Conservation (phyloP, 2,329 filamentous ascomycete genomes). For the Diaporthe velutina region DNA sequence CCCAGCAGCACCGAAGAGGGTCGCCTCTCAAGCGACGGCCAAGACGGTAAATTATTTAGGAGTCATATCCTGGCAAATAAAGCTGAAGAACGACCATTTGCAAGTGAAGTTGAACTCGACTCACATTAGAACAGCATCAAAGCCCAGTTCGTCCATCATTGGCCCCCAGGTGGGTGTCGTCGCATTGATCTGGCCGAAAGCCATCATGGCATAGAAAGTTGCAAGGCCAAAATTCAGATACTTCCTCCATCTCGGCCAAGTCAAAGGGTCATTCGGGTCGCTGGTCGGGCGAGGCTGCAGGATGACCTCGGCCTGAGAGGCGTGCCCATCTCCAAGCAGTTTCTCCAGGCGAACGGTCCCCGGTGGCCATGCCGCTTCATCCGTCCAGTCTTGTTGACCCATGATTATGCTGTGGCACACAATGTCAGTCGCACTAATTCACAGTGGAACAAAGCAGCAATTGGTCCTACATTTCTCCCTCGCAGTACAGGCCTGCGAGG, state of each 20-base stretch:
- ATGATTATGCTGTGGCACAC: background rate
- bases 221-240: slow-evolving; percentile 40
- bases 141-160: slow-evolving; percentile 54
- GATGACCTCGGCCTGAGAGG: slow-evolving; percentile 34
- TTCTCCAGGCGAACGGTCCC: slow-evolving; percentile 39
- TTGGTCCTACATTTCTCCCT: background rate
- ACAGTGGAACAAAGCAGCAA: background rate
- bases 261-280: slow-evolving; percentile 38
- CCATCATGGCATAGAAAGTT: slow-evolving; percentile 39
- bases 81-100: background rate
- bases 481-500: background rate
- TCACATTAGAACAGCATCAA: slow-evolving; percentile 47
- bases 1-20: background rate
- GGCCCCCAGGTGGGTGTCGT: slow-evolving; percentile 52
- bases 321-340: background rate
- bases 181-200: slow-evolving; percentile 38
- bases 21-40: slow-evolving; percentile 43
- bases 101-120: slow-evolving; percentile 13
- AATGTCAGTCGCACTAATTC: background rate
- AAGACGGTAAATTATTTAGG: background rate
- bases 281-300: slow-evolving; percentile 36
- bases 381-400: slow-evolving; percentile 5
- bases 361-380: slow-evolving; percentile 38
- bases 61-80: background rate
- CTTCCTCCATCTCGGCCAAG: slow-evolving; percentile 40